phyloP scores from a whole-genome alignment of 768 basidiomycete genomes.

The Boletus sensibilis region DNA sequence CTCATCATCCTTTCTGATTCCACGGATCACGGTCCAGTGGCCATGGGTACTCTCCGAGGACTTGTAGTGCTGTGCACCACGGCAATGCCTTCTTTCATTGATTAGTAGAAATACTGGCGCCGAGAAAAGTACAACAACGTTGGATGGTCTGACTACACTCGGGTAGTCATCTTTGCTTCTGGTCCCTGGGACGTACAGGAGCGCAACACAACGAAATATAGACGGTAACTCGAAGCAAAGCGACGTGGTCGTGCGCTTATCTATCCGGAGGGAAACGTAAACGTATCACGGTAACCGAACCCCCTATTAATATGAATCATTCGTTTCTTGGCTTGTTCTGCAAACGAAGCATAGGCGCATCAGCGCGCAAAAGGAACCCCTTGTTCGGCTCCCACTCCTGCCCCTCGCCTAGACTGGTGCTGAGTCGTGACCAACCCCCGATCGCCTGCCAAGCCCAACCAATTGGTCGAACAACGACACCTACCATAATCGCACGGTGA shows the following conservation, averaged over 20 bases:
- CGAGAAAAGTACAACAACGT: background rate
- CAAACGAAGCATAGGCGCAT: background rate
- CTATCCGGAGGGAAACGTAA: constrained; percentile 5
- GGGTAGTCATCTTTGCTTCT: background rate
- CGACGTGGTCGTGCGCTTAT: background rate
- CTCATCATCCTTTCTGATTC: background rate
- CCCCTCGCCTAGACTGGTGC: no score
- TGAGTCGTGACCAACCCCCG: no score
- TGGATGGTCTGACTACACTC: background rate
- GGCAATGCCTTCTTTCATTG: background rate
- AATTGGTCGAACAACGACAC: background rate
- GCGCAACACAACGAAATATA: background rate
- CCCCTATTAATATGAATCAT: constrained; percentile 15
- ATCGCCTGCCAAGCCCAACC: background rate
- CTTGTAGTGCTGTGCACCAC: background rate
- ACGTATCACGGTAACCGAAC: constrained; percentile 3
- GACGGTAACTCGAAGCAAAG: background rate
- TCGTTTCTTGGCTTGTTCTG: constrained; percentile 6
- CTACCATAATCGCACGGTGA: background rate
- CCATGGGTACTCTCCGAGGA: constrained; percentile 10
- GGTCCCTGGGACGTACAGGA: constrained; percentile 4
- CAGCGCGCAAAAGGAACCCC: background rate
- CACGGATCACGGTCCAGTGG: background rate
- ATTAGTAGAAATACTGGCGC: background rate
- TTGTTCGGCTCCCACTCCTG: background rate